Evolutionary conservation across 148 eudicot genomes (phyloP), one percentile per base, ranked within the genome.

Genomic region (Euryodendron excelsum): DNA sequence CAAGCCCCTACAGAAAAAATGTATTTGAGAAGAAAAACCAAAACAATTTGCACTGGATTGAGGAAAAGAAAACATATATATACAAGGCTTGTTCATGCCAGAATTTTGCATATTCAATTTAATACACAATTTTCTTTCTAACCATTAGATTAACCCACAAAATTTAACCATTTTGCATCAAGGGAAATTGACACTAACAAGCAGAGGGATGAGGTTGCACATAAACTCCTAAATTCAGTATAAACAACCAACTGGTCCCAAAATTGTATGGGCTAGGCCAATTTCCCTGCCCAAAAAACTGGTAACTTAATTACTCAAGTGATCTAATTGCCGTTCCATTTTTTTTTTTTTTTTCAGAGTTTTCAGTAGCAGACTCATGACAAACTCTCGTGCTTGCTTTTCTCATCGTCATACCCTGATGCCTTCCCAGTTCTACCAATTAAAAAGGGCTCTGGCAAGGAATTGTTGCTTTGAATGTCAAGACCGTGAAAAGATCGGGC

Each of bases 341-440:
- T 23, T 25, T 25, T 23, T 30, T 45, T 33, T 27, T 37, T 23
- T 11, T 68, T 15, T 68, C n/a, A 28, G 14, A 1, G 8, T 33
- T 36, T 18, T 12, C 15, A 17, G 15, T n/a, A 14, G 21, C 67
- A 20, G 37, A 31, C 50, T 82, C 41, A 74, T 30, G 7, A n/a
- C n/a, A 60, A 14, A 75, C 4, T 58, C 45, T 65, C 52, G 69
- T 74, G 11, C 39, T 71, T 50, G 50, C n/a, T 66, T 76, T 80
- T 87, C 84, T 94, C 98, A 66, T 89, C 83, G 58, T 76, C 83
- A 73, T 95, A 95, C 3, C 98, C 97, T 0, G 98, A 81, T 36
- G 98, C 97, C 84, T 86, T 91, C 34, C 98, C 98, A 62, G 90
- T 83, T 89, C 87, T 90, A 66, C 98, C 98, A 8, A 88, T 72